phyloP scores from a whole-genome alignment of 1,284 basidiomycete species.

The Kalmanozyma brasiliensis region DNA sequence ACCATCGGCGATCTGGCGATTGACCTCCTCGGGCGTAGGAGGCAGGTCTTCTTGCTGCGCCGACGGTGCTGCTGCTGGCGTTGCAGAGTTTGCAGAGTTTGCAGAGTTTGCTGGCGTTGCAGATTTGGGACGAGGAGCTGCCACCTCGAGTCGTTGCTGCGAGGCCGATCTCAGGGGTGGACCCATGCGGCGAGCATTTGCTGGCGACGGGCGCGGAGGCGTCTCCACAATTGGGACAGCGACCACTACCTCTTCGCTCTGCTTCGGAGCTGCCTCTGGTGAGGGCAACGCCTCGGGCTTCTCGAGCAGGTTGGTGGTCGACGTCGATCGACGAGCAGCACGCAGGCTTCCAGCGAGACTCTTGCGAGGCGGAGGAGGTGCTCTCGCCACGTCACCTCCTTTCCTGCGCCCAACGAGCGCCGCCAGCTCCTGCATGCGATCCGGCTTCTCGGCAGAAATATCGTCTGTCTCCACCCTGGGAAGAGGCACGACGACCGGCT shows the following conservation, averaged over 20 bases:
- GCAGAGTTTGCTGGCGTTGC: background rate
- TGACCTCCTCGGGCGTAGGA: constrained; percentile 39
- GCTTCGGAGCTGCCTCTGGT: constrained; percentile 2
- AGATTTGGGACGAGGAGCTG: constrained; percentile 10
- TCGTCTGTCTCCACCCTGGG: background rate
- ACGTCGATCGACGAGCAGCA: constrained; percentile 32
- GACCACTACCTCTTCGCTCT: background rate
- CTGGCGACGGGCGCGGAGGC: background rate
- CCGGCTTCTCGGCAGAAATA: background rate
- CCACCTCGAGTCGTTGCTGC: constrained; percentile 30
- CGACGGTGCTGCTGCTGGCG: background rate
- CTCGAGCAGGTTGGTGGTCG: constrained; percentile 17
- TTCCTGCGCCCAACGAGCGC: constrained; percentile 25
- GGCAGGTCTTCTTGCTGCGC: constrained; percentile 23
- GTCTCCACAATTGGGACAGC: background rate
- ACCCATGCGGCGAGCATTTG: constrained; percentile 20
- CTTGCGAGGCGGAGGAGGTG: constrained; percentile 33
- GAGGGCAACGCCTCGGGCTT: constrained; percentile 5
- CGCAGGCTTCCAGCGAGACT: constrained; percentile 42
- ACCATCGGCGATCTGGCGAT: constrained; percentile 27
- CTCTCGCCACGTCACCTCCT: background rate
- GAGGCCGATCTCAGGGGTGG: constrained; percentile 39
- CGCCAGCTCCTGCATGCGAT: constrained; percentile 47
- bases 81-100: too few relatives aligned
- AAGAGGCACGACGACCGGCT: background rate